Conservation (phyloP, 164 flowering plant species). For the Paratinospora sagittata region DNA sequence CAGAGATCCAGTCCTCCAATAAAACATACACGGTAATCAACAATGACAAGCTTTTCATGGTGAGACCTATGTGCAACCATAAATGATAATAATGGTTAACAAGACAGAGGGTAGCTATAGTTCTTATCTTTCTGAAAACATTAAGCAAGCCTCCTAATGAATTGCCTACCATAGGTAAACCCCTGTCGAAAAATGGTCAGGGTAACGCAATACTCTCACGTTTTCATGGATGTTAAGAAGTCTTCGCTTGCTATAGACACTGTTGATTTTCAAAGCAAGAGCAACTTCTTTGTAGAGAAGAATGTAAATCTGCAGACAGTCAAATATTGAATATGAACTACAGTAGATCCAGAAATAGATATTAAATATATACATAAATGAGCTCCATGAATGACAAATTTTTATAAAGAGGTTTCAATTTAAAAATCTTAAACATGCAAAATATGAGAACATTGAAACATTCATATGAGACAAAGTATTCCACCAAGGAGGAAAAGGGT, state of each 20-base stretch:
- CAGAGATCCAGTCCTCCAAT: conserved; percentile 97
- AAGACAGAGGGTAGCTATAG: conserved; percentile 2
- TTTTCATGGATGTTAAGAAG: conserved; percentile 94
- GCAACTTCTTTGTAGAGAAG: conserved; percentile 97
- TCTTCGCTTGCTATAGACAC: conserved; percentile 81
- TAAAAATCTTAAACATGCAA: background rate
- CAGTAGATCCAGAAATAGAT: background rate
- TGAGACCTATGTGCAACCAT: conserved; percentile 71
- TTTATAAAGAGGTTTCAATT: background rate
- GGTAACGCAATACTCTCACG: conserved; percentile 86
- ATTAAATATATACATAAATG: background rate
- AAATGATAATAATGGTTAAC: conserved; percentile 7
- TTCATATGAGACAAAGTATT: too few relatives aligned
- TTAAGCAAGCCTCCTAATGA: conserved; percentile 4
- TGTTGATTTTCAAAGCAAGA: conserved; percentile 92
- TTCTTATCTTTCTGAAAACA: background rate
- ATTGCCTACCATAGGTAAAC: conserved; percentile 81
- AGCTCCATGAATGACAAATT: background rate
- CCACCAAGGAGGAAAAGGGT: background rate
- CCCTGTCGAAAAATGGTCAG: conserved; percentile 93
- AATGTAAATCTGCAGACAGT: conserved; percentile 68
- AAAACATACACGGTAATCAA: conserved; percentile 84
- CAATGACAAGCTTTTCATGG: conserved; percentile 96
- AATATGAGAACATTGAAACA: conserved; percentile 3
- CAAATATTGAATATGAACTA: conserved; percentile 9